Base-by-base conservation (phyloP, 2,329 filamentous ascomycete genomes). In the Aspergillus fructus region DNA sequence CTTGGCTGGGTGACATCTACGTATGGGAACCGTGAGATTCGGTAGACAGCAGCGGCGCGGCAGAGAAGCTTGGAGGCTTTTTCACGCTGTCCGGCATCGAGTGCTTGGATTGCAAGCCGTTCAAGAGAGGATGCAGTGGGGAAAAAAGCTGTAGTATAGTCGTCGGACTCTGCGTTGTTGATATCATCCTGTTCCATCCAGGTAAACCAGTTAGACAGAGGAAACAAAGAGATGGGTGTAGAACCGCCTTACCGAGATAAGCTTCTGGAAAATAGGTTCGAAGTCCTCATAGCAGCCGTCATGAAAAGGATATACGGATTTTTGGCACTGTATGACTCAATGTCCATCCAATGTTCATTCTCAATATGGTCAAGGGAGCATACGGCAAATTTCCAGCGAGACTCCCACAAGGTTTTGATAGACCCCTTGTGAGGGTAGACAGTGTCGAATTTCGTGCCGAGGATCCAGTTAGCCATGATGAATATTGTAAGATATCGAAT, bases 221-320 rank as follows among this genome's bases (percentile, higher is more conserved):
- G 83, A 82, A 61, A 81, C 72, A 49, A 87, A 9, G 9, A 1
- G 27, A 1, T 30, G 8, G 27, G 9, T 8, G 7, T 11, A 1
- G 4, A 8, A 3, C 27, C 24, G 24, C 1, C 27, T 4, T 30
- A 30, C 27, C 27, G 27, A 30, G 27, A 30, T 83, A 45, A 92
- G 76, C 54, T 83, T 75, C n/a, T 82, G 70, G 52, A 90, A 89
- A 33, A 92, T 80, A 15, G 87, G 87, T 63, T 83, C 81, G 67
- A 92, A 91, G 72, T 92, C 89, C 56, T 85, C 79, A 56, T 83
- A 82, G 3, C 79, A 76, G 49, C 86, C 85, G 72, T 91, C 89
- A 77, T 91, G 89, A 78, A 92, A 92, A 0, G 87, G 87, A 65
- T 90, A 89, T 9, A 91, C 79, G 56, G 85, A 81, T 74, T 85